Evolutionary conservation across 768 basidiomycete genomes (phyloP), one percentile per base, ranked within the genome.

Genomic region (Sarcodon sp.): DNA sequence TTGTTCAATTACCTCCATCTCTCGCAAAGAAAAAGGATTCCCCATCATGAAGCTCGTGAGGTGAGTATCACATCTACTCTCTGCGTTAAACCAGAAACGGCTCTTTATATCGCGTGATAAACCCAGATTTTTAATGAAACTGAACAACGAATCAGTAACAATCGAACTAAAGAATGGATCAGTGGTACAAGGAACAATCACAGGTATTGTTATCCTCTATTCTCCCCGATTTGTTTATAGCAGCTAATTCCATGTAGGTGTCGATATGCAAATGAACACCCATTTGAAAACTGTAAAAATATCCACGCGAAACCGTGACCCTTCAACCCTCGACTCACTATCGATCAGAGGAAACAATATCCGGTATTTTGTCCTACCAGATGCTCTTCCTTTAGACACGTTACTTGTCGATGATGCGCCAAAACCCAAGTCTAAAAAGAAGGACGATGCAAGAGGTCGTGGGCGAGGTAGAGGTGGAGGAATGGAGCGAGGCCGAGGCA

Each of bases 221-320:
- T 43, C 44, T 15, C n/a, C 47, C 32, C 32, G 3, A 18, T 41
- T 15, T 21, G 15, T 46, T 52, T 33, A 57, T 12, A 49, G 39
- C 31, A 36, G 44, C 48, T 41, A 35, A 11, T 39, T 45, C 35
- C 48, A 33, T 47, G 36, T 64, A 97, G 94, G 92, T 50, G 96
- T 99, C 45, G 94, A 99, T 67, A 92, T 94, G 76, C 91, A 94
- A 60, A 99, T 99, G 94, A 98, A 97, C 70, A 98, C 94, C 3
- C 87, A 97, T 57, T 74, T 99, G 46, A 99, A 99, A 72, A 89
- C 91, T 44, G 88, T 99, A 54, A 97, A 96, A 69, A 83, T 98
- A 73, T 90, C 90, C n/a, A 75, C 80, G 32, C 80, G 90, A 47
- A 92, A 90, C 63, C 85, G 88, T 51, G 88, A 92, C 48, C 88